Conservation (phyloP, 108 stramenopile genomes). For the Licmophora abbreviata region DNA sequence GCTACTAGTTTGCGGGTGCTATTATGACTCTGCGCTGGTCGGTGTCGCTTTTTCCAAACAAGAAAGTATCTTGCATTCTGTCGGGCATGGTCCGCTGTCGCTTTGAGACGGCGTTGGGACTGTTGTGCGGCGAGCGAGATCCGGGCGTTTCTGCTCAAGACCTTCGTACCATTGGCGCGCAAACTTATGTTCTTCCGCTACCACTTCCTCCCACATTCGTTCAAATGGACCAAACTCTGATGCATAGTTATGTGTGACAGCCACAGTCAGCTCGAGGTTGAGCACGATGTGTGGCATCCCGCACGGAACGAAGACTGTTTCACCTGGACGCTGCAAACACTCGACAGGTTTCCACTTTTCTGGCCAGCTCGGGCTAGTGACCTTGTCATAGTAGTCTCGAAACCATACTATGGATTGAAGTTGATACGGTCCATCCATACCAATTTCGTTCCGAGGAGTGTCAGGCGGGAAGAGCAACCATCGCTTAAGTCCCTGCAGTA, state of each 20-base stretch:
- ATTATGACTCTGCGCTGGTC: too few species aligned
- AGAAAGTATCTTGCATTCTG: too few species aligned
- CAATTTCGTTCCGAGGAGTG: conserved; percentile 38
- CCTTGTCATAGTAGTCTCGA: conserved; percentile 37
- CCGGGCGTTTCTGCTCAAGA: neutral
- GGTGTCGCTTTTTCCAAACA: too few species aligned
- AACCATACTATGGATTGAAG: conserved; percentile 73
- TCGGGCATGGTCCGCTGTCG: too few species aligned
- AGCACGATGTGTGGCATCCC: conserved; percentile 85
- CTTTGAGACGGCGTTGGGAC: too few species aligned
- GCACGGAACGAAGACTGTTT: conserved; percentile 79
- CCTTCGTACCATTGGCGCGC: conserved; percentile 9
- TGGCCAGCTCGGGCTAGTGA: conserved; percentile 31
- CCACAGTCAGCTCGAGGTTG: conserved; percentile 71
- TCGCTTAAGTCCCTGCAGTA: conserved; percentile 67
- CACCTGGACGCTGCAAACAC: conserved; percentile 69
- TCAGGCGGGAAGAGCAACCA: conserved; percentile 80
- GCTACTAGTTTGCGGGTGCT: too few species aligned
- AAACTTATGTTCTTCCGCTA: conserved; percentile 52
- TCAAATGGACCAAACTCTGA: conserved; percentile 58
- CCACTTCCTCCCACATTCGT: conserved; percentile 32
- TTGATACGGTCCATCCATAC: conserved; percentile 64
- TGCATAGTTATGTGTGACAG: conserved; percentile 85
- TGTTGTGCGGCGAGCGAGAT: neutral
- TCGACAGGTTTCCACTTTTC: conserved; percentile 42